phyloP scores from a whole-genome alignment of 495 filamentous ascomycete species.

The Talaromyces liani region DNA sequence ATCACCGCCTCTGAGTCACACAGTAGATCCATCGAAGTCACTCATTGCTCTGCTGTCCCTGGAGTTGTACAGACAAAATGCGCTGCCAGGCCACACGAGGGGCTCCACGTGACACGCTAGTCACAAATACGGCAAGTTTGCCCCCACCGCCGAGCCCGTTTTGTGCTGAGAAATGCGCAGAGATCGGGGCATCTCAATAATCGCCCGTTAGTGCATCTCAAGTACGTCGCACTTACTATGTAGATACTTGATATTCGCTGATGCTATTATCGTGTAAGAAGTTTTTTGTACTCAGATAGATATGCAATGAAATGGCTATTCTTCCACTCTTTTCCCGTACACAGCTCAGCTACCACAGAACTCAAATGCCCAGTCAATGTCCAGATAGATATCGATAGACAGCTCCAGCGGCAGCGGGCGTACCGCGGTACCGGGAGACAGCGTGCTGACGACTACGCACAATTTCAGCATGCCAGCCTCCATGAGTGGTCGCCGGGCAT shows the following conservation, averaged over 20 bases:
- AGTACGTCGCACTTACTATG: background rate
- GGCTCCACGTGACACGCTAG: conserved; percentile 22
- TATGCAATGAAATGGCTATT: background rate
- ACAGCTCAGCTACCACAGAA: background rate
- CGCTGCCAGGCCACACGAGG: conserved; percentile 10
- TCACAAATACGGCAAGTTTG: conserved; percentile 10
- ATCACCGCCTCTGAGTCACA: background rate
- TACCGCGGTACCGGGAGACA: background rate
- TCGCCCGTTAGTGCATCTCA: background rate
- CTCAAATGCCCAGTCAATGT: background rate
- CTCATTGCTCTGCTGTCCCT: background rate
- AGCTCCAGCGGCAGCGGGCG: background rate
- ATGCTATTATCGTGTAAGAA: background rate
- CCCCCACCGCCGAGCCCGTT: conserved; percentile 8
- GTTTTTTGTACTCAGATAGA: background rate
- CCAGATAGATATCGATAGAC: background rate
- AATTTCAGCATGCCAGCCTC: background rate
- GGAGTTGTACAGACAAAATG: conserved; percentile 4
- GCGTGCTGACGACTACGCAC: background rate
- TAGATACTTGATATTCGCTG: background rate
- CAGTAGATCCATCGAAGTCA: background rate
- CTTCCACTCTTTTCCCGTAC: background rate
- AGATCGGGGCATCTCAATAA: background rate
- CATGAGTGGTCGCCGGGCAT: background rate
- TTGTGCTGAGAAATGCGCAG: conserved; percentile 24